Evolutionary conservation across 2,329 filamentous ascomycete species (phyloP).

Genomic region (Corynespora cassiicola): DNA sequence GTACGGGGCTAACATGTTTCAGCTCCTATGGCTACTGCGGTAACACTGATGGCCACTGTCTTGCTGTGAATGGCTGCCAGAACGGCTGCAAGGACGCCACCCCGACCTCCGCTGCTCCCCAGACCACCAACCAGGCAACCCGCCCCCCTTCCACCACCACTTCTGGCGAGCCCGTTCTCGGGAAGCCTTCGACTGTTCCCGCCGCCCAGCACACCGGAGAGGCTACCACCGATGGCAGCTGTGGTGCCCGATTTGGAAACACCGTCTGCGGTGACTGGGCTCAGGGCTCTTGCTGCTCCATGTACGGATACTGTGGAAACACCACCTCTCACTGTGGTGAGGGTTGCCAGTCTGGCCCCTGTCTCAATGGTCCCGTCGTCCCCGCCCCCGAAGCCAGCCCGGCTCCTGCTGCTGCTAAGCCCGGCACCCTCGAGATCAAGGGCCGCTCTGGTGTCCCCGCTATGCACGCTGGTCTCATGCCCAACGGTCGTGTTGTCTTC

Average conservation of each 20-base stretch:
- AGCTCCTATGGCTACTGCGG: conserved; percentile 42
- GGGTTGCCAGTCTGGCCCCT: conserved; percentile 62
- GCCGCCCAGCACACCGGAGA: conserved; percentile 28
- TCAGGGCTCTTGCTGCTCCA: conserved; percentile 61
- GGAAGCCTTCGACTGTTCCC: conserved; percentile 32
- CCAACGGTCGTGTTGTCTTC: conserved; percentile 65
- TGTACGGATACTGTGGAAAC: conserved; percentile 64
- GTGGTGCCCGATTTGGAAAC: conserved; percentile 57
- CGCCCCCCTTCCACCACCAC: conserved; percentile 39
- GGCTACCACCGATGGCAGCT: conserved; percentile 60
- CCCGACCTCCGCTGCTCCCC: conserved; percentile 10
- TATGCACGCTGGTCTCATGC: conserved; percentile 68
- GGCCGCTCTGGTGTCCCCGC: conserved; percentile 67
- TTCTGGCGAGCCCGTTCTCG: conserved; percentile 45
- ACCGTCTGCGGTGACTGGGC: conserved; percentile 61
- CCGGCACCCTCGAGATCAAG: conserved; percentile 56
- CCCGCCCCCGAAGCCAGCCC: conserved; percentile 52
- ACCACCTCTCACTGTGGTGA: conserved; percentile 60
- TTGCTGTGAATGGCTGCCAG: conserved; percentile 46
- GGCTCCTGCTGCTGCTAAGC: conserved; percentile 53
- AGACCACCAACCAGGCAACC: conserved; percentile 19
- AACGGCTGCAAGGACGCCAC: conserved; percentile 43
- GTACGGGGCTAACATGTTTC: conserved; percentile 15
- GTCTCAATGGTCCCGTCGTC: conserved; percentile 47
- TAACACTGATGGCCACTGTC: conserved; percentile 44